phyloP scores from a whole-genome alignment of 495 filamentous ascomycete species.

The Penicillium atrosanguineum region DNA sequence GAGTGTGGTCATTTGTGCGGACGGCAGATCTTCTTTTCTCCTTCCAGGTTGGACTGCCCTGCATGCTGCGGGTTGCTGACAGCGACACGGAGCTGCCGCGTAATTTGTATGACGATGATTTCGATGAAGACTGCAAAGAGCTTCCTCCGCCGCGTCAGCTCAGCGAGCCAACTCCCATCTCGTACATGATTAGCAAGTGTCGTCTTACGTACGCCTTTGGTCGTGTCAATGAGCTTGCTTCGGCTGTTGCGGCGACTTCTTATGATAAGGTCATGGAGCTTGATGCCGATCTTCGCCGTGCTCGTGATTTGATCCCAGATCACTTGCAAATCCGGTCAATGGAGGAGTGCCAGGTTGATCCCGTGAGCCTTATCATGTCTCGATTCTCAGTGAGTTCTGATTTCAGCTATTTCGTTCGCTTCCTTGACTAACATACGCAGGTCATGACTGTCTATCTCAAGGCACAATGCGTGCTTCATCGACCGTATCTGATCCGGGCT shows the following conservation, averaged over 20 bases:
- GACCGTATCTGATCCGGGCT: slow-evolving; percentile 75
- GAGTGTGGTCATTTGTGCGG: slow-evolving; percentile 84
- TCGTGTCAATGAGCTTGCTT: slow-evolving; percentile 53
- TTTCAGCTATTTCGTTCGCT: background rate
- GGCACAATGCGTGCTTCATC: slow-evolving; percentile 81
- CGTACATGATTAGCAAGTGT: slow-evolving; percentile 82
- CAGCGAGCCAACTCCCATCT: slow-evolving; percentile 79
- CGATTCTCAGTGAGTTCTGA: slow-evolving; percentile 58
- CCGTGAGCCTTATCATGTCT: slow-evolving; percentile 78
- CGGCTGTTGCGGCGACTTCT: slow-evolving; percentile 42
- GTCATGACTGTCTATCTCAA: slow-evolving; percentile 91
- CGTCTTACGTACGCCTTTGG: slow-evolving; percentile 62
- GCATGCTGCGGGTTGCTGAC: slow-evolving; percentile 78
- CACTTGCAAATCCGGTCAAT: slow-evolving; percentile 74
- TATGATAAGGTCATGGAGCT: slow-evolving; percentile 87
- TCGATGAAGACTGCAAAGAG: slow-evolving; percentile 71
- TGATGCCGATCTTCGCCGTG: slow-evolving; percentile 72
- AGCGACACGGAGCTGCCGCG: slow-evolving; percentile 82
- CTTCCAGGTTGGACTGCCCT: slow-evolving; percentile 86
- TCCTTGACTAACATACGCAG: slow-evolving; percentile 20
- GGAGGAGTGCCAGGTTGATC: slow-evolving; percentile 74
- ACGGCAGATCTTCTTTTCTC: slow-evolving; percentile 84
- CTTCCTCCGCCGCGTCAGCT: slow-evolving; percentile 73
- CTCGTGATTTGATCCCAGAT: slow-evolving; percentile 68
- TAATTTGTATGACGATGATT: slow-evolving; percentile 94